Conservation (phyloP, 2,329 filamentous ascomycete genomes). For the Neonectria hederae region DNA sequence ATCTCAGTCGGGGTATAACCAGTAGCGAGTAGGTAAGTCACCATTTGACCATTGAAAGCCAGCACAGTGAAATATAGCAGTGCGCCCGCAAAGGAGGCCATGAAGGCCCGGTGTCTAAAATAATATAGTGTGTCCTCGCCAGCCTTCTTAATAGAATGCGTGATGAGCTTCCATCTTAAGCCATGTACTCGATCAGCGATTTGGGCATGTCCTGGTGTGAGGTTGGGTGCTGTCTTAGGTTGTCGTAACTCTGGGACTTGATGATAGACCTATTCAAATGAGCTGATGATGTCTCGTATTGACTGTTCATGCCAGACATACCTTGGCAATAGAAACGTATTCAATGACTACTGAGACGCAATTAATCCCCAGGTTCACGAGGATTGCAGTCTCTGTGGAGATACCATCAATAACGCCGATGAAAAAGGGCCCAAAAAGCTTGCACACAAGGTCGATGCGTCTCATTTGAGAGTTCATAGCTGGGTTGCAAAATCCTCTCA, state of each 20-base stretch:
- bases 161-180: conserved; percentile 3
- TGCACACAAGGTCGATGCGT: conserved; percentile 69
- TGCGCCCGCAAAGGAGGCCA: conserved; percentile 67
- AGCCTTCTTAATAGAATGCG: conserved; percentile 23
- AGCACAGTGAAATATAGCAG: conserved; percentile 71
- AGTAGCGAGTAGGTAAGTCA: conserved; percentile 67
- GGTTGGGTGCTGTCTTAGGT: conserved; percentile 28
- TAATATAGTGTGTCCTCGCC: conserved; percentile 52
- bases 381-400: conserved; percentile 60
- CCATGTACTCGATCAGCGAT: background rate
- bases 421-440: conserved; percentile 64
- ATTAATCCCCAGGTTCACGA: conserved; percentile 60
- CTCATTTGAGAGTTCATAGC: conserved; percentile 68
- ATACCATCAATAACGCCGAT: conserved; percentile 61
- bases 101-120: conserved; percentile 62
- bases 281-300: background rate
- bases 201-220: background rate
- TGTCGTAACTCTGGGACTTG: conserved; percentile 41
- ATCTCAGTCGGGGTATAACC: conserved; percentile 63
- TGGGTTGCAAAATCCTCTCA: conserved; percentile 18
- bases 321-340: conserved; percentile 59
- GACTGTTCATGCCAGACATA: background rate
- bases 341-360: conserved; percentile 58
- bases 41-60: conserved; percentile 69
- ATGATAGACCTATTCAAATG: conserved; percentile 37